Evolutionary conservation across 257 asterid genomes (phyloP).

Genomic region (Gentiana straminea): DNA sequence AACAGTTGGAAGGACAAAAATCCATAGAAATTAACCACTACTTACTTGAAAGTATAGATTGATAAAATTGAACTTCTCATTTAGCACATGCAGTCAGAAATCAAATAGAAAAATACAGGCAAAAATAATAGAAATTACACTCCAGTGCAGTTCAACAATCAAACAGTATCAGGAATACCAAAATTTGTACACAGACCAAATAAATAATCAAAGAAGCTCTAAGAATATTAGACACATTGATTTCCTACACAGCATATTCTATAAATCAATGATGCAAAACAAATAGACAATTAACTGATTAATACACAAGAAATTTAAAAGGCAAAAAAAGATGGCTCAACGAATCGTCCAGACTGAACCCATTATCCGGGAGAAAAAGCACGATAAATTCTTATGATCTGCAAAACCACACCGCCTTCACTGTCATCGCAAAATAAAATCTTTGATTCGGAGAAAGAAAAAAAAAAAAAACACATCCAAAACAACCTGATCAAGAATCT

Average conservation of each 20-base stretch:
- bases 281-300: not conserved
- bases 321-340: no score
- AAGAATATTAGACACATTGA: not conserved
- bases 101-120: not conserved
- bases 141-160: constrained; percentile 10
- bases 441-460: no score
- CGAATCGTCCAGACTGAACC: no score
- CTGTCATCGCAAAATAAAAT: no score
- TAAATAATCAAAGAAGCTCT: constrained; percentile 4
- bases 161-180: not conserved
- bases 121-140: not conserved
- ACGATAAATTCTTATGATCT: no score
- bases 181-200: not conserved
- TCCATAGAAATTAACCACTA: no score
- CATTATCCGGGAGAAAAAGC: no score
- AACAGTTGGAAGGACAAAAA: no score
- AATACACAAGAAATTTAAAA: not conserved
- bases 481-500: no score
- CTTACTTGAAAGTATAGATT: no score
- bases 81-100: not conserved
- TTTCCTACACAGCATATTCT: not conserved
- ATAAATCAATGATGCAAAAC: not conserved
- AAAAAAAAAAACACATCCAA: no score
- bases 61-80: not conserved
- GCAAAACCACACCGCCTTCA: no score